Evolutionary conservation across 2,329 filamentous ascomycete species (phyloP), one percentile per base, ranked within the genome.

Genomic region (Tolypocladium ovalisporum): DNA sequence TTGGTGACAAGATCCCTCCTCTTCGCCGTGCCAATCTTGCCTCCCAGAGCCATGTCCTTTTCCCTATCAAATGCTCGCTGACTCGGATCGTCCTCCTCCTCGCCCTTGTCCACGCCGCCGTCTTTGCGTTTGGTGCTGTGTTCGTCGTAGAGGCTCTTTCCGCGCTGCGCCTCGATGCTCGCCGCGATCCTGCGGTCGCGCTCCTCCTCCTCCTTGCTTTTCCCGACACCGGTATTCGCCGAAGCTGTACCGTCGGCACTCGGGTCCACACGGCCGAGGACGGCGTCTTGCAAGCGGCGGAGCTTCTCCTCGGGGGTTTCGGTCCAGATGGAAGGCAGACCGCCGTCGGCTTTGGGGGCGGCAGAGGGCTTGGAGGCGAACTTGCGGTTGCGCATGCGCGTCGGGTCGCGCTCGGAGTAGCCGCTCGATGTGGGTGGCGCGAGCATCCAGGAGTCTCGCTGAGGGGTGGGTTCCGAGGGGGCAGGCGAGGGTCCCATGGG

Each of bases 301-400:
- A 89, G 83, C 71, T 95, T 96, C 72, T 97, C 83, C 68, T 93
- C 89, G 0, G 90, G 89, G 10, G 90, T 96, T 71, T 97, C 93
- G 0, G 90, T 92, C 93, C 93, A 97, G 49, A 93, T 84, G 27
- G 83, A 84, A 66, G 82, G 81, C 52, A 90, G 79, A 5, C 69
- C 71, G 12, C 65, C 60, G 12, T 63, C 63, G 12, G 64, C 60
- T 2, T 51, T 34, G 3, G 47, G 47, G 0, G 64, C 56, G 1
- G 69, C 65, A 4, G 69, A 67, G 3, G 74, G 74, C 4, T 81
- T 80, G 40, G 87, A 88, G 55, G 90, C 85, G 76, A 97, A 97
- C 63, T 89, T 91, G 60, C 90, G 86, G 61, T 84, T 86, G 64
- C 87, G 85, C 59, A 93, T 77, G 71, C 92, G 92, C 5, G 90